Evolutionary conservation across 2,329 filamentous ascomycete species (phyloP), one percentile per base, ranked within the genome.

Genomic region (Monascus ruber): DNA sequence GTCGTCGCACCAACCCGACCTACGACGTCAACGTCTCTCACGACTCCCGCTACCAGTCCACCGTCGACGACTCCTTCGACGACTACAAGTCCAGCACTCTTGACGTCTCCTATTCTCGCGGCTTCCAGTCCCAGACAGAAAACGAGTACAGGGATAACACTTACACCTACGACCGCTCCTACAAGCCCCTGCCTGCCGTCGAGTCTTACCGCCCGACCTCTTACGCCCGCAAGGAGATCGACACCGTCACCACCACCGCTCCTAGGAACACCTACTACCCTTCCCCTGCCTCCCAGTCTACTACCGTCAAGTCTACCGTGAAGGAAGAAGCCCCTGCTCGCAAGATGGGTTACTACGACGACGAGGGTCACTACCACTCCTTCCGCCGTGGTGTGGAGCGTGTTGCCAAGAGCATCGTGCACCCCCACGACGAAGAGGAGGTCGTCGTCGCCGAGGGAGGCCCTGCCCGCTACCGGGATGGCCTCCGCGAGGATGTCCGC

Each of bases 321-420:
- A 65, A 71, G 57, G 72, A 76, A 57, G 56, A 64, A 50, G 60
- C 64, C 52, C 64, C 65, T 59, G 65, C 69, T 61, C 66, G 65
- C 73, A 78, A 79, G 59, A 84, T 84, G 80, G 80, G 80, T 72
- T 84, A 83, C 71, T 83, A 83, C 79, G 80, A 83, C 76, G 76
- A 83, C 70, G 78, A 83, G 64, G 80, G 79, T 60, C 74, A 83
- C 53, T 83, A 83, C 69, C 80, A 83, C 69, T 79, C 75, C 53
- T 77, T 84, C 72, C 79, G 80, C 66, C 77, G 80, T 64, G 79
- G 79, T 62, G 70, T 83, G 51, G 73, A 79, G 66, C 71, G 73
- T 56, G 78, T 75, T 55, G 77, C 76, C 56, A 79, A 83, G 59
- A 71, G 72, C 53, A 68, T 83, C 63, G 58, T 77, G 44, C 77